A percentile compares a stretch with the other conserved stretches of the same genome.
Evolutionary conservation across 2,329 filamentous ascomycete species (phyloP).

Genomic region (Penicillium thymicola): DNA sequence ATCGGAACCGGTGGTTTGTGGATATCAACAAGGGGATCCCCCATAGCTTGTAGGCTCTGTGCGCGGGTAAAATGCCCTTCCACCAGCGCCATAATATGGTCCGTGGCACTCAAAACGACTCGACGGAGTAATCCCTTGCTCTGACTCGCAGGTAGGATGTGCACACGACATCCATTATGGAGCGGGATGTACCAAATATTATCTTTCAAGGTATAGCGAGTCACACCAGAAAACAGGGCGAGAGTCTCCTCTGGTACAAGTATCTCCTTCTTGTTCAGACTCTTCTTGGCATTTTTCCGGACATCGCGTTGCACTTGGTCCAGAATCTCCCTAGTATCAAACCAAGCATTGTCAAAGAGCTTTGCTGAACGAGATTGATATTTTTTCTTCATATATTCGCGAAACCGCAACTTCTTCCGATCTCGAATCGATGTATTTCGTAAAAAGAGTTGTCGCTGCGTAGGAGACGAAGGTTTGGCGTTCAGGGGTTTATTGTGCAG

Average conservation of each 20-base stretch:
- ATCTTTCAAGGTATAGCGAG: slow-evolving; percentile 30
- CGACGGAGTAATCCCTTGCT: slow-evolving; percentile 34
- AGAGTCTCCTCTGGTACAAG: slow-evolving; percentile 37
- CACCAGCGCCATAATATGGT: slow-evolving; percentile 32
- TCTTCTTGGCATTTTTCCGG: slow-evolving; percentile 12
- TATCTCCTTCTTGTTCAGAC: slow-evolving; percentile 27
- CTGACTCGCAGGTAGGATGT: slow-evolving; percentile 31
- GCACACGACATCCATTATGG: slow-evolving; percentile 40
- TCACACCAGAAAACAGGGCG: slow-evolving; percentile 32
- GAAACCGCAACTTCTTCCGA: slow-evolving; percentile 27
- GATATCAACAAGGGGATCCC: slow-evolving; percentile 31
- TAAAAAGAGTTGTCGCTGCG: not conserved
- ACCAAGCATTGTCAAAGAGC: slow-evolving; percentile 20
- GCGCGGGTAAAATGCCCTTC: slow-evolving; percentile 26
- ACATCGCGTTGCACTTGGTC: slow-evolving; percentile 21
- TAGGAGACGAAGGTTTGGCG: not conserved
- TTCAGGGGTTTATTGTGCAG: not conserved
- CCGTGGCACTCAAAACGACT: slow-evolving; percentile 35
- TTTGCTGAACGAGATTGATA: not conserved
- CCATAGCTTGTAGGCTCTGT: slow-evolving; percentile 22
- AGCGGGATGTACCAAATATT: slow-evolving; percentile 38
- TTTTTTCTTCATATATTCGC: slow-evolving; percentile 14
- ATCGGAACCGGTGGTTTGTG: slow-evolving; percentile 30
- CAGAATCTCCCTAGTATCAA: slow-evolving; percentile 27
- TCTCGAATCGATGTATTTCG: slow-evolving; percentile 24